Base-by-base conservation (phyloP, 805 yeast species). In the Pichia gijzeniarum region DNA sequence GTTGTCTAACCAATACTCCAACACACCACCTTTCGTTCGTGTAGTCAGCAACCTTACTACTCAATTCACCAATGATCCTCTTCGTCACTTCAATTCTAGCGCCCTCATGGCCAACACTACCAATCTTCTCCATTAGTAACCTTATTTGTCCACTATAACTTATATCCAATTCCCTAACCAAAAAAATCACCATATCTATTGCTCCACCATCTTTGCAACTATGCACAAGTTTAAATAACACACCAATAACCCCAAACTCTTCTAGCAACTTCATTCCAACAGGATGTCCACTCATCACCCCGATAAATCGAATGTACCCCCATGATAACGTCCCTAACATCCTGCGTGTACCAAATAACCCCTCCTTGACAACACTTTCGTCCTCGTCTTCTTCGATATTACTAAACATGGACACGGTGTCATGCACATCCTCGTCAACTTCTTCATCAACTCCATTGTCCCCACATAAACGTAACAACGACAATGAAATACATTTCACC, bases 241-340 rank as follows among this genome's bases (percentile, higher is more conserved):
- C 80, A 47, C 82, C 89, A 63, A 87, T 86, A 48, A 91, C 73
- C 54, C 89, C 84, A 93, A 95, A 86, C 50, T 85, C 80, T 41
- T 80, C 84, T 47, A 93, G 60, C 53, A 91, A 69, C 37, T 70
- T 70, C 20, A 85, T 62, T 0, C 99, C 99, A 40, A 74, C 70
- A 0, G 65, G 58, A 33, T 76, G 71, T 2, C 72, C 64, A 3
- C 89, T 77, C 16, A 93, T 63, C 0, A 81, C 79, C 0, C 96
- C 96, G 10, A 93, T 63, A 57, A 91, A 76, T 47, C 77, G 74
- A 51, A 93, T 76, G 60, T 41, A 46, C 14, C 39, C 40, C 40
- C 43, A 31, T 14, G 43, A 21, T 14, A 40, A 27, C 5, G 43
- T 39, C 14, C 28, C 40, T 10, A 17, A 10, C 9, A 44, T 5